These are phyloP conservation scores for Ganoderma leucocontextum DNA, from an alignment of 1,284 basidiomycete genomes.

Conservation along the genomic window DNA sequence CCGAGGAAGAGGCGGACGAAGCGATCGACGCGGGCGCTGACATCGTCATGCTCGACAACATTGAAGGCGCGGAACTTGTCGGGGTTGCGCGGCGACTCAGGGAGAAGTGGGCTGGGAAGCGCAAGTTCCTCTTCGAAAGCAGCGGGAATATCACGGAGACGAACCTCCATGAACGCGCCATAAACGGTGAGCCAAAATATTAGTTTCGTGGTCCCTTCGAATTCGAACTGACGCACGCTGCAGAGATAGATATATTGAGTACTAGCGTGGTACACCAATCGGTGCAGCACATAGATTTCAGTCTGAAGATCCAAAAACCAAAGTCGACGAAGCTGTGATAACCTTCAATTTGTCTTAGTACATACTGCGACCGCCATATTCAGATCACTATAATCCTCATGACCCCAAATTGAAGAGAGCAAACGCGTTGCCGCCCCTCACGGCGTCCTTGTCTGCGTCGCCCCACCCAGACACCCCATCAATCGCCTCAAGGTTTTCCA, in stretches of 20 bases:
- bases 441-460: slow-evolving; percentile 65
- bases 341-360: not conserved
- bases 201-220: too few species aligned
- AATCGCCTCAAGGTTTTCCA: slow-evolving; percentile 85
- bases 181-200: slow-evolving; percentile 65
- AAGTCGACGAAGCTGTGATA: slow-evolving; percentile 23
- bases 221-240: slow-evolving; percentile 14
- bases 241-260: slow-evolving; percentile 94
- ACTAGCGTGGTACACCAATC: slow-evolving; percentile 94
- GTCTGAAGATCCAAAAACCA: slow-evolving; percentile 87
- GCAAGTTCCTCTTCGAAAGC: slow-evolving; percentile 89
- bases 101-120: slow-evolving; percentile 79
- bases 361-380: not conserved
- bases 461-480: slow-evolving; percentile 69
- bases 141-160: slow-evolving; percentile 92
- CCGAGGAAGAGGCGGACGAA: slow-evolving; percentile 91
- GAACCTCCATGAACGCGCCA: slow-evolving; percentile 79
- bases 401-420: slow-evolving; percentile 59
- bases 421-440: slow-evolving; percentile 76
- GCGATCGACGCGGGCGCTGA: slow-evolving; percentile 97
- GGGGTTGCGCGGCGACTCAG: slow-evolving; percentile 76
- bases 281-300: slow-evolving; percentile 92
- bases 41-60: slow-evolving; percentile 98
- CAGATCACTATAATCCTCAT: slow-evolving; percentile 10
- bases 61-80: slow-evolving; percentile 80